phyloP scores from a whole-genome alignment of 2,329 filamentous ascomycete genomes.

The Karstenula rhodostoma region DNA sequence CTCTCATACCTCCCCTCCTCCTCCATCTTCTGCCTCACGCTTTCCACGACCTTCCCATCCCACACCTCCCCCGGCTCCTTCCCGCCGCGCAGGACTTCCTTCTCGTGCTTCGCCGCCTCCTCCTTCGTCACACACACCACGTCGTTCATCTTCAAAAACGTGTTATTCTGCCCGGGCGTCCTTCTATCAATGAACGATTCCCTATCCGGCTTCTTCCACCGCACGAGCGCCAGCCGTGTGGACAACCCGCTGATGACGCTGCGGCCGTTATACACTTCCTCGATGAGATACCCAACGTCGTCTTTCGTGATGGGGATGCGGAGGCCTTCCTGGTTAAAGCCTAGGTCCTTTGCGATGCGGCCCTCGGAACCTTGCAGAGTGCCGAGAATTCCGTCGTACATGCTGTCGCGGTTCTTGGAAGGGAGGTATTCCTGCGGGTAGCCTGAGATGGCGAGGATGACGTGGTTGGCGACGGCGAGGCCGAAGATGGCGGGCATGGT shows the following conservation, averaged over 20 bases:
- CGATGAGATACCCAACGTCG: conserved; percentile 86
- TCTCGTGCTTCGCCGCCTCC: conserved; percentile 81
- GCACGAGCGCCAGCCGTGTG: conserved; percentile 78
- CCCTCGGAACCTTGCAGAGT: conserved; percentile 81
- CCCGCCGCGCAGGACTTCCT: conserved; percentile 74
- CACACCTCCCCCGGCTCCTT: conserved; percentile 78
- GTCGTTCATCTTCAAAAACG: conserved; percentile 72
- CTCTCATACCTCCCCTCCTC: conserved; percentile 69
- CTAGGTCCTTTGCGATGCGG: conserved; percentile 68
- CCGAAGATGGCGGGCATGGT: conserved; percentile 99
- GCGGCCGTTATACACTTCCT: conserved; percentile 85
- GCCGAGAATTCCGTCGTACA: conserved; percentile 85
- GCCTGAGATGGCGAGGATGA: conserved; percentile 80
- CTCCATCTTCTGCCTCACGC: conserved; percentile 70
- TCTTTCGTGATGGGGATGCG: conserved; percentile 79
- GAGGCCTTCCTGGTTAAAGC: conserved; percentile 69
- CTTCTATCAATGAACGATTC: conserved; percentile 69
- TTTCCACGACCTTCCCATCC: conserved; percentile 69
- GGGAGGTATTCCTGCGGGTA: conserved; percentile 88
- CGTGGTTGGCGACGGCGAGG: conserved; percentile 88
- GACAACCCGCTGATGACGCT: conserved; percentile 84
- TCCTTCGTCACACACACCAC: conserved; percentile 94
- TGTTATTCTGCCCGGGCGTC: conserved; percentile 78
- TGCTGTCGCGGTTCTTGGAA: conserved; percentile 84
- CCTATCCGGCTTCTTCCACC: conserved; percentile 75